Base-by-base conservation (phyloP, 257 asterid species). In the Perilla frutescens region DNA sequence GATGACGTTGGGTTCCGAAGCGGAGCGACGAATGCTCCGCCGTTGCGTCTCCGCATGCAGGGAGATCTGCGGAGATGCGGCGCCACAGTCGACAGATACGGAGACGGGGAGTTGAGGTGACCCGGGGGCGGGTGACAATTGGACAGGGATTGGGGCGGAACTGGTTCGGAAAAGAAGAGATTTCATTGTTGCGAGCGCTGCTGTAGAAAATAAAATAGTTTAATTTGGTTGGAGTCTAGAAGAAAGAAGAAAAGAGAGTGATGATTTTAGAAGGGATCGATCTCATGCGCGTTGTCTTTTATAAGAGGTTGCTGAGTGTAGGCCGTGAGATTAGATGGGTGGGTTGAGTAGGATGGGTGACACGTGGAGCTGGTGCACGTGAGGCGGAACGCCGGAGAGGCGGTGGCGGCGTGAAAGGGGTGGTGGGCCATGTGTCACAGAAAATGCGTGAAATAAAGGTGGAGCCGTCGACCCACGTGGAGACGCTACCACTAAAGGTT, bases 281-380 rank as follows among this genome's bases (percentile, higher is more conserved):
- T 0, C 3, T 0, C 14, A 2, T 2, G 3, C 7, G 5, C 5
- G 34, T 15, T 11, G 43, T 37, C 4, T 8, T 20, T 31, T 20
- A 59, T 7, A 59, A 20, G 63, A 4, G 49, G 2, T n/a, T 6
- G 64, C 36, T 63, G 43, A 60, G 56, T 44, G 6, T 1, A 66
- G 41, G 39, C 75, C 78, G 83, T 75, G 3, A 11, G 80, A 72
- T 79, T 8, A 8, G 62, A 8, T 62, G 78, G 60, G 60, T 53
- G 36, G 77, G 20, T 31, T 58, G 26, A 20, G 8, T 48, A 11
- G 14, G 40, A 36, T 44, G 47, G 50, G 8, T 0, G 83, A 49
- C 89, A 85, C 84, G 87, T 84, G 63, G 70, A 14, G 11, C 12
- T 0, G 4, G n/a, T 66, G 80, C 90, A 85, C 87, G 87, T 83